phyloP scores from a whole-genome alignment of 495 filamentous ascomycete genomes.

The Tuber calosporum region DNA sequence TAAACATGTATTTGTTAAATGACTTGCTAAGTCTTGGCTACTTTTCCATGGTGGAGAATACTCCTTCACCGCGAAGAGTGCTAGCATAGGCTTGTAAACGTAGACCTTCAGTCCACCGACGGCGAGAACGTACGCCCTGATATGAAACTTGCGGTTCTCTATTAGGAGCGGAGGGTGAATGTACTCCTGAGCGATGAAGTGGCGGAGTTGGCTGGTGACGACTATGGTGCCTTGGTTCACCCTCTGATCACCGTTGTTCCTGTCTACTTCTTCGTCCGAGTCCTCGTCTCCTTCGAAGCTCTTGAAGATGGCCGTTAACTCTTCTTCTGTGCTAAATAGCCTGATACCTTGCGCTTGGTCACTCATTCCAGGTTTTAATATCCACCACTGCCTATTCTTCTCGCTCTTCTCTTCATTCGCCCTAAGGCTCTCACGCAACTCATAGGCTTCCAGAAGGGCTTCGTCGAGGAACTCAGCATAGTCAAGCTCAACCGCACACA shows the following conservation, averaged over 20 bases:
- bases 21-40: slow-evolving; percentile 54
- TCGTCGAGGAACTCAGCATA: slow-evolving; percentile 96
- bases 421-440: slow-evolving; percentile 67
- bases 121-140: slow-evolving; percentile 80
- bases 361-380: slow-evolving; percentile 94
- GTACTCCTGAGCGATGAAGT: slow-evolving; percentile 95
- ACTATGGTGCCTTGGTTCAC: slow-evolving; percentile 45
- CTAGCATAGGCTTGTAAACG: slow-evolving; percentile 84
- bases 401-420: slow-evolving; percentile 50
- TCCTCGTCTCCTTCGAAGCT: slow-evolving; percentile 65
- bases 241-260: slow-evolving; percentile 20
- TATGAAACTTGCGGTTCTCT: slow-evolving; percentile 81
- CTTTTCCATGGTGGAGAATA: slow-evolving; percentile 55
- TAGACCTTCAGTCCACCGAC: slow-evolving; percentile 71
- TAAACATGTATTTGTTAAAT: slow-evolving; percentile 94
- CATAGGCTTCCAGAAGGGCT: slow-evolving; percentile 78
- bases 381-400: slow-evolving; percentile 82
- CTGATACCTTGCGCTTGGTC: slow-evolving; percentile 89
- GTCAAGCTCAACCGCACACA: slow-evolving; percentile 82
- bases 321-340: slow-evolving; percentile 73
- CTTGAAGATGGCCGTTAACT: slow-evolving; percentile 77
- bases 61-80: slow-evolving; percentile 69
- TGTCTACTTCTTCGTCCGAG: slow-evolving; percentile 52
- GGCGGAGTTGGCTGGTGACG: slow-evolving; percentile 81
- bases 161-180: slow-evolving; percentile 82